These are phyloP conservation scores for Hortiboletus rubellus DNA, from an alignment of 1,284 basidiomycete species.

Conservation along the genomic window DNA sequence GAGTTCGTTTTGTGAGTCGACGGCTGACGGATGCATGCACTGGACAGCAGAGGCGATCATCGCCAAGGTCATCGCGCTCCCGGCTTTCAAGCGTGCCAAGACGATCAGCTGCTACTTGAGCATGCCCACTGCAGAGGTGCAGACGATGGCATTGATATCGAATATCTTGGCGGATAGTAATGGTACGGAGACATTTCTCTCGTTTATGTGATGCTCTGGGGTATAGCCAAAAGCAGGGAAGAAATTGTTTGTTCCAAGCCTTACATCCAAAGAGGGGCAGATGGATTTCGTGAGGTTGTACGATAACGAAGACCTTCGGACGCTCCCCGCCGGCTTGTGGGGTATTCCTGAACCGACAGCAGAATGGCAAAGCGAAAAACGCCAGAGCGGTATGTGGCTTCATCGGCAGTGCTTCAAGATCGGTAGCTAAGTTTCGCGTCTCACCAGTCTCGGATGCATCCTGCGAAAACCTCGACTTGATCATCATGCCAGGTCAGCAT, in stretches of 20 bases:
- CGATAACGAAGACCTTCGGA: constrained; percentile 53
- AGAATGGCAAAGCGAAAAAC: constrained; percentile 43
- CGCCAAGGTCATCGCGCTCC: constrained; percentile 46
- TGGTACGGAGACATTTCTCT: constrained; percentile 19
- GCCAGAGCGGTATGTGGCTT: constrained; percentile 52
- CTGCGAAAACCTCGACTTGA: constrained; percentile 56
- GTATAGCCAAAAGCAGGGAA: constrained; percentile 48
- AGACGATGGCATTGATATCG: constrained; percentile 49
- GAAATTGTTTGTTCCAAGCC: constrained; percentile 68
- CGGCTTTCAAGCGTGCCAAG: constrained; percentile 50
- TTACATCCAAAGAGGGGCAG: constrained; percentile 44
- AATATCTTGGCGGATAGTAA: constrained; percentile 23
- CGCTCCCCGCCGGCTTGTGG: constrained; percentile 63
- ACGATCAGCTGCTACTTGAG: constrained; percentile 73
- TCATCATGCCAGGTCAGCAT: constrained; percentile 64
- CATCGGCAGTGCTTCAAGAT: background rate
- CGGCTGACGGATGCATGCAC: background rate
- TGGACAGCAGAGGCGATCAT: constrained; percentile 55
- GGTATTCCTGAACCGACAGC: constrained; percentile 68
- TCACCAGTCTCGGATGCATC: constrained; percentile 45
- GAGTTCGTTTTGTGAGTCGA: background rate
- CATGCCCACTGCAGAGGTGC: constrained; percentile 71
- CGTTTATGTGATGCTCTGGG: background rate
- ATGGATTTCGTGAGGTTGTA: constrained; percentile 72
- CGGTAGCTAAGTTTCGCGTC: constrained; percentile 1